Base-by-base conservation (phyloP, 441 rosid species). In the Adansonia gregorii region DNA sequence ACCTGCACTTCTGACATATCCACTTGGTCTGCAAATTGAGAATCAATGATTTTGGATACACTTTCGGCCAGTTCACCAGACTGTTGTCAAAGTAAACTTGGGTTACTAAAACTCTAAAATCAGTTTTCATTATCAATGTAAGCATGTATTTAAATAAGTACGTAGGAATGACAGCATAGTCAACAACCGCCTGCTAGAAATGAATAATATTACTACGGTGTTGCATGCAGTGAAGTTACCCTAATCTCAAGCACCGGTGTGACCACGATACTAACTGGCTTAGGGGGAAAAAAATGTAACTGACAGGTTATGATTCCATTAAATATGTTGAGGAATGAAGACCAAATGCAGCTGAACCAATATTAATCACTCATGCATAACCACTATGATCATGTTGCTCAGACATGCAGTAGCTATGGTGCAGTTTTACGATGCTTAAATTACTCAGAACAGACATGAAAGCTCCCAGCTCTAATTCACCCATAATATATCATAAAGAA, bases 1-100 rank as follows among this genome's bases (percentile, higher is more conserved):
- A 96, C 98, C 99, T 93, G 90, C 60, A 96, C 96, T 78, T 92
- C 92, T 73, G 94, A 88, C 93, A 93, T 93, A 80, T 94, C 98
- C 72, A 91, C 94, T 20, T 92, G 90, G 74, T 90, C 94, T 55
- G 90, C 92, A 72, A 86, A 90, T 76, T 94, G 99, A 77, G 94
- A 82, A 90, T 97, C 98, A 63, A 97, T 93, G 75, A 93, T 93
- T 88, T 91, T 89, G 80, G 98, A 90, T 79, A 97, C 89, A 20
- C 98, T 97, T 86, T 97, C 99, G 75, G 99, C 98, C 85, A 97
- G 85, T 82, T 97, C 99, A 78, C 94, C 97, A 80, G 94, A 89
- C 99, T 97, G 88, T 83, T 63, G 85, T 79, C 83, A 78, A 45
- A 78, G 68, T 69, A 61, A 76, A 82, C 22, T 77, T 24, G 76